These are phyloP conservation scores for Leishmania arabica DNA, from an alignment of 208 protist species.

Conservation along the genomic window DNA sequence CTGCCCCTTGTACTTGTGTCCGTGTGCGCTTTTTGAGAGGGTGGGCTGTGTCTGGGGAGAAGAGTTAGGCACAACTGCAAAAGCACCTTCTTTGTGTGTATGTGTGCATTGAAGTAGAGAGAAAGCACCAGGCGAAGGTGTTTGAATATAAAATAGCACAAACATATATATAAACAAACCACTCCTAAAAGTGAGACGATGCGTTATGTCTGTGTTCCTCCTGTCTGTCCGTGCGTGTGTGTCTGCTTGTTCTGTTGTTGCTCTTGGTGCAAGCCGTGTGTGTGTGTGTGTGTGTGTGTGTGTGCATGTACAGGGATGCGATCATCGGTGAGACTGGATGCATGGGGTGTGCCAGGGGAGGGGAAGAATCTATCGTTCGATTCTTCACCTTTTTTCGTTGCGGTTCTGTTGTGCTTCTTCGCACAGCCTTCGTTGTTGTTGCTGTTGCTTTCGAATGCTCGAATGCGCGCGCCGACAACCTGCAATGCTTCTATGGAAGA, in stretches of 20 bases:
- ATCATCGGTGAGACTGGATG: not conserved
- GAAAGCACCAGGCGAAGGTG: not conserved
- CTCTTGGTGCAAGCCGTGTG: not conserved
- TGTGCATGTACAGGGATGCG: not conserved
- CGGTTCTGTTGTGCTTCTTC: not conserved
- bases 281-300: not conserved
- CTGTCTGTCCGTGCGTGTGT: not conserved
- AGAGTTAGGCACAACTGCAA: not conserved
- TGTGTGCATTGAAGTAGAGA: conserved; percentile 20
- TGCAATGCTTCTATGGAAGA: not conserved
- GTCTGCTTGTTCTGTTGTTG: not conserved
- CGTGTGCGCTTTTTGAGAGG: not conserved
- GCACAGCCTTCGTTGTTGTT: not conserved
- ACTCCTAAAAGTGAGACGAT: not conserved
- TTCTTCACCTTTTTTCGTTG: not conserved
- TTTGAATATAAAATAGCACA: conserved; percentile 1
- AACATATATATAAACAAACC: not conserved
- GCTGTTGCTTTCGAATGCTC: not conserved
- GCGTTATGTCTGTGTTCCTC: not conserved
- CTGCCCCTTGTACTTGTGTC: not conserved
- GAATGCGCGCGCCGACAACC: not conserved
- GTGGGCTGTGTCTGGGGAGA: not conserved
- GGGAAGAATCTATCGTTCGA: not conserved
- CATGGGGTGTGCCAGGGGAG: not conserved
- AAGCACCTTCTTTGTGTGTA: conserved; percentile 1